Evolutionary conservation across 441 rosid genomes (phyloP), one percentile per base, ranked within the genome.

Genomic region (Breynia disticha): DNA sequence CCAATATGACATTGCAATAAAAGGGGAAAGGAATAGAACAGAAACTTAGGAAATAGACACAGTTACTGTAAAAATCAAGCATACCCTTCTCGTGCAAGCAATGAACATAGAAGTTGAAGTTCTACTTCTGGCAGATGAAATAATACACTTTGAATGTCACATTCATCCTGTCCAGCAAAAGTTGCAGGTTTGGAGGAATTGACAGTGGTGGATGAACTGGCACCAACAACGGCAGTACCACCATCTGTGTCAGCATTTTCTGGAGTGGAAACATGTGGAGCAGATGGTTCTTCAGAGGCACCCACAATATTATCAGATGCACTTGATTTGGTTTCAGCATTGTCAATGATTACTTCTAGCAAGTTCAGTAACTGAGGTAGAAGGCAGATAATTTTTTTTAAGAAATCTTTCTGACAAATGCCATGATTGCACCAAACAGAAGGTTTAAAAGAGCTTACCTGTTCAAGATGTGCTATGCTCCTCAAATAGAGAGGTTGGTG

Each of bases 41-140:
- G 28, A 41, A 11, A 41, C 44, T 3, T 41, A 41, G n/a, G 41
- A 41, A 41, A 41, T 41, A 41, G 0, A 13, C 14, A 15, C 44
- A 28, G 35, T 28, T 28, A 28, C 35, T 28, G 35, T 15, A 42
- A 54, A 53, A 37, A 6, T 50, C 16, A 45, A 39, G 24, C 43
- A 57, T 87, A 93, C 99, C 99, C 97, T 75, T 93, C 99, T 57
- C 94, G 84, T 52, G 94, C 95, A 62, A 93, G 99, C 67, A 93
- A 82, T 39, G 97, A 93, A 65, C 97, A 89, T 22, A 93, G 82
- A 57, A 86, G 84, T 55, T 85, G 76, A 53, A 93, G 96, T 72
- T 93, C 97, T 47, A 76, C 64, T 65, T 73, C 82, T 8, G 97
- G 99, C 76, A 93, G 81, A 67, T 82, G 83, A 52, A 73, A 71